Evolutionary conservation across 306 rosid genomes (phyloP).

Genomic region (Elaeagnus macrophylla): DNA sequence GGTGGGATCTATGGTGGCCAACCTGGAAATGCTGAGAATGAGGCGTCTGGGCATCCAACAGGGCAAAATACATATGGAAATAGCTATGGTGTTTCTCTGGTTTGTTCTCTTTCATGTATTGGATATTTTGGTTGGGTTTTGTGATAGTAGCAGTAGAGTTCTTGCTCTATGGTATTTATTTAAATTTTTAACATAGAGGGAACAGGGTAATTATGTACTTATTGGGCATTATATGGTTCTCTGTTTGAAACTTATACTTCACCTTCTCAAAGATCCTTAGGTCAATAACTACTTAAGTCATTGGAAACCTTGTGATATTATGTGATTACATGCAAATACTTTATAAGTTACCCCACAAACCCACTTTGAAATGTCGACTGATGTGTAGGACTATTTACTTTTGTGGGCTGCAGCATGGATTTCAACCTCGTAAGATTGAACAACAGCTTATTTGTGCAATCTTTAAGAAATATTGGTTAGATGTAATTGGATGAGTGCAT

Average conservation of each 20-base stretch:
- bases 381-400: not conserved
- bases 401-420: no score
- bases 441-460: no score
- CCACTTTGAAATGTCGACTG: not conserved
- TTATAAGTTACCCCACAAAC: not conserved
- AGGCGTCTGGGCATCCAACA: conserved; percentile 49
- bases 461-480: no score
- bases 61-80: conserved; percentile 81
- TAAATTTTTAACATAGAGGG: not conserved
- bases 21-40: conserved; percentile 59
- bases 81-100: conserved; percentile 65
- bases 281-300: not conserved
- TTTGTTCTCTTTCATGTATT: conserved; percentile 35
- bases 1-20: conserved; percentile 72
- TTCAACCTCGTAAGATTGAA: no score
- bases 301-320: not conserved
- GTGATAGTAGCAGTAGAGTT: not conserved
- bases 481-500: no score
- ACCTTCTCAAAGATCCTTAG: not conserved
- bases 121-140: no score
- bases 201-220: not conserved
- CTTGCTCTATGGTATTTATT: not conserved
- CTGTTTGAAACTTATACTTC: not conserved
- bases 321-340: not conserved
- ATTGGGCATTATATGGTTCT: not conserved